Evolutionary conservation across 192 early-diverging fungal species (phyloP).

Genomic region (Rhizophlyctis rosea): DNA sequence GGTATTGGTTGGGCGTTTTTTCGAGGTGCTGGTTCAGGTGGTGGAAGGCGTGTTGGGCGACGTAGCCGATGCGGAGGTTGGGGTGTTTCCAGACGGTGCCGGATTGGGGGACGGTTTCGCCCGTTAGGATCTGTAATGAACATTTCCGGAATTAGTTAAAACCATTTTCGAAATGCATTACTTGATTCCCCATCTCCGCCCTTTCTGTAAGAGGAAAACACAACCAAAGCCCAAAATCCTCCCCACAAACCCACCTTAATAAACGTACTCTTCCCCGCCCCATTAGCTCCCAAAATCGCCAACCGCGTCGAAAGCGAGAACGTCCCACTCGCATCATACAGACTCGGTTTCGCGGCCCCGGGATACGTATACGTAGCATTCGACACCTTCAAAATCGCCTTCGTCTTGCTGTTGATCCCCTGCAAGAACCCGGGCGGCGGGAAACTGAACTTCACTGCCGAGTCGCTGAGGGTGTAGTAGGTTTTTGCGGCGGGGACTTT

Average conservation of each 20-base stretch:
- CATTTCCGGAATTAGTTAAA: constrained; percentile 25
- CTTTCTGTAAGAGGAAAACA: not conserved
- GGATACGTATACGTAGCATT: constrained; percentile 71
- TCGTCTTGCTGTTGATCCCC: constrained; percentile 71
- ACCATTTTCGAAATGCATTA: not conserved
- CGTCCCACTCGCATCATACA: constrained; percentile 59
- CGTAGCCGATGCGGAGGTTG: constrained; percentile 79
- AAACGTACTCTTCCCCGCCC: constrained; percentile 49
- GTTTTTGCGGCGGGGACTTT: constrained; percentile 69
- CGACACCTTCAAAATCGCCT: constrained; percentile 76
- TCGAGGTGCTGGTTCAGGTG: constrained; percentile 81
- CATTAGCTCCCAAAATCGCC: constrained; percentile 72
- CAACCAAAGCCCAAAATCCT: not conserved
- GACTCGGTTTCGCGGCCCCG: constrained; percentile 55
- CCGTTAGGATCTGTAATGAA: constrained; percentile 72
- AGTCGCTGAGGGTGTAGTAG: constrained; percentile 69
- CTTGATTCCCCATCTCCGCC: too few species aligned
- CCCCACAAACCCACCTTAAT: constrained; percentile 21
- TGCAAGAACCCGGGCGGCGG: constrained; percentile 72
- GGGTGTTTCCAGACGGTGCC: constrained; percentile 80
- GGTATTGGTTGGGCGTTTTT: constrained; percentile 70
- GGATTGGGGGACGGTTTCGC: constrained; percentile 67
- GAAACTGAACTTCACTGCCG: constrained; percentile 71
- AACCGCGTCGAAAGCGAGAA: constrained; percentile 75
- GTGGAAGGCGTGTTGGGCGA: constrained; percentile 86